Evolutionary conservation across 148 eudicot genomes (phyloP).

Genomic region (Tetragonia tetragonoides): DNA sequence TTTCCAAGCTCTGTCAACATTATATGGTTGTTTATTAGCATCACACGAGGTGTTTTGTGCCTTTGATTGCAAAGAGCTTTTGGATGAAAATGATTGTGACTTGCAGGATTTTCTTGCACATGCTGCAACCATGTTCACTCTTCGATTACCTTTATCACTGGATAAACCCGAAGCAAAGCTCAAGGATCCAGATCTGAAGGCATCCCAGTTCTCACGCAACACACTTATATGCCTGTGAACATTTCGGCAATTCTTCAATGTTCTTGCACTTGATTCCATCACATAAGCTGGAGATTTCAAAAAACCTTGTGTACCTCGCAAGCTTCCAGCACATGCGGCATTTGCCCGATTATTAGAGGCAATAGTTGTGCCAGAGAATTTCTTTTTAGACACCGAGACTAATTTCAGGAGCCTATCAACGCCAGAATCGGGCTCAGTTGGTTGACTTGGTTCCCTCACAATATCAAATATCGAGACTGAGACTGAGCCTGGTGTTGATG

Average conservation of each 20-base stretch:
- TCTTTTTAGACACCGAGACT: slow-evolving; percentile 17
- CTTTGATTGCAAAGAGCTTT: slow-evolving; percentile 32
- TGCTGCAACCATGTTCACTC: slow-evolving; percentile 5
- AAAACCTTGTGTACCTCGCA: slow-evolving; percentile 18
- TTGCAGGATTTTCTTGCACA: slow-evolving; percentile 19
- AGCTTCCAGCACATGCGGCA: slow-evolving; percentile 4
- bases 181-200: slow-evolving; percentile 56
- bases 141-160: slow-evolving; percentile 19
- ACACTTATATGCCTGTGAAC: slow-evolving; percentile 51
- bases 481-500: slow-evolving; percentile 28
- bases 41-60: slow-evolving; percentile 23
- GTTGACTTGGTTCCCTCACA: slow-evolving; percentile 44
- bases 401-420: slow-evolving; percentile 37
- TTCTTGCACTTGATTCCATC: slow-evolving; percentile 47
- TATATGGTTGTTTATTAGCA: slow-evolving; percentile 22
- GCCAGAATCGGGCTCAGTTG: slow-evolving; percentile 24
- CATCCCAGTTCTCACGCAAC: slow-evolving; percentile 82
- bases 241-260: slow-evolving; percentile 56
- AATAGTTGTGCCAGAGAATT: slow-evolving; percentile 22
- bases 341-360: slow-evolving; percentile 20
- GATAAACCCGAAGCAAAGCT: slow-evolving; percentile 40
- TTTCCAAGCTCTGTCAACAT: slow-evolving; percentile 84
- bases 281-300: slow-evolving; percentile 3
- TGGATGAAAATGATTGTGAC: slow-evolving; percentile 20
- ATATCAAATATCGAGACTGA: slow-evolving; percentile 48